phyloP scores from a whole-genome alignment of 345 rosid species.

The Zanthoxylum bungeanum region DNA sequence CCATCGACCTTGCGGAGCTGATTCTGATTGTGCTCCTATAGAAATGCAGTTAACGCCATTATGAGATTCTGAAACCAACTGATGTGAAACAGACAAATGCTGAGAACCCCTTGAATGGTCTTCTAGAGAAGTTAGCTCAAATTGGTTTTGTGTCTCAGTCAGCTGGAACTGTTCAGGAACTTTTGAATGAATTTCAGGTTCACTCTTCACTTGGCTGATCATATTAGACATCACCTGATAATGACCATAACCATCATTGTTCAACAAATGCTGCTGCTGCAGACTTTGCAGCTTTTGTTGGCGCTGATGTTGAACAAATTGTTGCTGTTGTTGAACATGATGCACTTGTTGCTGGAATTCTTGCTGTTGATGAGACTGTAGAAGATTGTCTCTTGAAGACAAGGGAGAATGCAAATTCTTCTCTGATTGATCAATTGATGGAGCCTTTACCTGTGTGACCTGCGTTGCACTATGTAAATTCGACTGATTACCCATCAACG shows the following conservation, averaged over 20 bases:
- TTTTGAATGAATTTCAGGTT: slow-evolving; percentile 63
- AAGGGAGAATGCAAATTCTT: slow-evolving; percentile 49
- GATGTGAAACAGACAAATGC: slow-evolving; percentile 40
- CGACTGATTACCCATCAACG: slow-evolving; percentile 49
- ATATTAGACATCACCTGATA: slow-evolving; percentile 54
- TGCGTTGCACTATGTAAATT: slow-evolving; percentile 49
- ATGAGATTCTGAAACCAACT: slow-evolving; percentile 47
- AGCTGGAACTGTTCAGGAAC: slow-evolving; percentile 55
- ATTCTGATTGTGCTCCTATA: slow-evolving; percentile 49
- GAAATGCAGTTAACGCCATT: slow-evolving; percentile 43
- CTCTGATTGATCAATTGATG: slow-evolving; percentile 46
- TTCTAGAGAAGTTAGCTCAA: slow-evolving; percentile 59
- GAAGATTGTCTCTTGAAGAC: slow-evolving; percentile 44
- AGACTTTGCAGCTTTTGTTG: slow-evolving; percentile 58
- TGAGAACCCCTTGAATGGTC: slow-evolving; percentile 44
- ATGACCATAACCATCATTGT: slow-evolving; percentile 53
- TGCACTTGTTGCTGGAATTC: slow-evolving; percentile 58
- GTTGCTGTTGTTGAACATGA: slow-evolving; percentile 60
- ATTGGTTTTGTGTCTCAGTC: slow-evolving; percentile 62
- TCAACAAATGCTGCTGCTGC: slow-evolving; percentile 51
- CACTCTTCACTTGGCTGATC: slow-evolving; percentile 53
- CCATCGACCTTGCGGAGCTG: slow-evolving; percentile 60
- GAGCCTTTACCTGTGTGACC: slow-evolving; percentile 37
- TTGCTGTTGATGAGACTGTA: slow-evolving; percentile 62
- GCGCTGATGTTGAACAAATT: slow-evolving; percentile 52